Base-by-base conservation (phyloP, 441 rosid genomes). In the Pelargonium cotyledonis region DNA sequence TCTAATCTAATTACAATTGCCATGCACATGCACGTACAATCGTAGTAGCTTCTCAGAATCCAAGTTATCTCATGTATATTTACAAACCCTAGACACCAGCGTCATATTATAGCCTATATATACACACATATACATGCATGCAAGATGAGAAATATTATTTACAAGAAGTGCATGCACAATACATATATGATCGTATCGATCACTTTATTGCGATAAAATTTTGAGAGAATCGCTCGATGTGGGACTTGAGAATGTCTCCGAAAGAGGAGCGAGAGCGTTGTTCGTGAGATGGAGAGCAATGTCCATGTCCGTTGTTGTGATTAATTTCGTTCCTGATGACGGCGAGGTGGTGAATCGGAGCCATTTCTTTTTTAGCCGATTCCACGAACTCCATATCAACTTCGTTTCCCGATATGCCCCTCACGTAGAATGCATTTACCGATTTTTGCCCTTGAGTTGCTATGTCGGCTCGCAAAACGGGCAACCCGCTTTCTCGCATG, bases 361-460 rank as follows among this genome's bases (percentile, higher is more conserved):
- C 92, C 89, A 88, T 85, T 66, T 90, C 89, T 76, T 74, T 85
- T 82, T 84, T 87, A 66, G 87, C 72, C 2, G 86, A 86, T 68
- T 90, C 81, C 6, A 87, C 80, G 44, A 85, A 83, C 63, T 82
- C 88, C 88, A 82, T 80, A 51, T 86, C 95, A 0, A 84, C 82
- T 70, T 83, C 80, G 46, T 86, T 86, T 0, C 90, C 93, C 4
- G 87, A 80, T 1, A 80, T 75, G 68, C 80, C 88, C 57, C 76
- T 83, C 19, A 90, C 77, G 62, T 88, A 88, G 67, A 88, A 90
- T 3, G 84, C 84, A 8, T 86, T 82, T 75, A 85, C 79, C 0
- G 78, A 74, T 38, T 77, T 80, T 72, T 79, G 82, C 72, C 85
- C 89, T 16, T 79, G 76, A 1, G 89, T 85, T 44, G 79, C 85